These are phyloP conservation scores for Lactarius sanguifluus DNA, from an alignment of 768 basidiomycete genomes.

Conservation along the genomic window DNA sequence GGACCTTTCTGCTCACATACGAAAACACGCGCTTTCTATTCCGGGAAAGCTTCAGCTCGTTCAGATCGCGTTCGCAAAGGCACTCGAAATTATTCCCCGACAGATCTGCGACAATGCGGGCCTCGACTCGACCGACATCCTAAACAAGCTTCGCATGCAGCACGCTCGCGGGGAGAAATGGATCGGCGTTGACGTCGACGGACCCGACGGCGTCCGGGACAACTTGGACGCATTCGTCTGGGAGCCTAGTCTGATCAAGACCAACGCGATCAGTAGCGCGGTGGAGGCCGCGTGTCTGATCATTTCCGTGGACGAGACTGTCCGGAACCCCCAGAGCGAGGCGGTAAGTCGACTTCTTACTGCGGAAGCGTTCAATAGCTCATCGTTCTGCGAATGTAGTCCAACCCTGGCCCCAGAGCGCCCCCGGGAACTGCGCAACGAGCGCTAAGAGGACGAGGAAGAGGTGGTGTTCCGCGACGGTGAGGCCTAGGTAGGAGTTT, in stretches of 20 bases:
- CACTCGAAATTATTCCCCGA: slow-evolving; percentile 94
- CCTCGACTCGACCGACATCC: slow-evolving; percentile 92
- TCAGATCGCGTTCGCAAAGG: slow-evolving; percentile 93
- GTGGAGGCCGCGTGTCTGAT: slow-evolving; percentile 96
- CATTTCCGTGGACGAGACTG: slow-evolving; percentile 96
- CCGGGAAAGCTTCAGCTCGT: slow-evolving; percentile 95
- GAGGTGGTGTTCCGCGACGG: slow-evolving; percentile 71
- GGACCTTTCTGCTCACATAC: slow-evolving; percentile 94
- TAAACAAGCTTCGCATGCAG: slow-evolving; percentile 97
- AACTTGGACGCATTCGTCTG: slow-evolving; percentile 99
- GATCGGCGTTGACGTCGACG: slow-evolving; percentile 95
- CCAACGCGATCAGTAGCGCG: slow-evolving; percentile 93
- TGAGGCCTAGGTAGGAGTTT: slow-evolving; percentile 35
- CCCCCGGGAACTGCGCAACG: slow-evolving; percentile 90
- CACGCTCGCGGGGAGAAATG: slow-evolving; percentile 87
- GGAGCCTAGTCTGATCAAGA: slow-evolving; percentile 95
- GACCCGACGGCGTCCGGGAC: slow-evolving; percentile 82
- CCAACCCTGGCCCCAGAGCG: slow-evolving; percentile 80
- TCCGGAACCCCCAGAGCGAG: slow-evolving; percentile 93
- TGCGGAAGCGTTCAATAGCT: slow-evolving; percentile 9
- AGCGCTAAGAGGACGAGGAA: slow-evolving; percentile 82
- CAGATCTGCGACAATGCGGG: slow-evolving; percentile 99
- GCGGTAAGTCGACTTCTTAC: slow-evolving; percentile 51
- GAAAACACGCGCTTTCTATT: slow-evolving; percentile 87
- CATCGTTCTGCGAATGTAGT: slow-evolving; percentile 43